A percentile compares a stretch with the other conserved stretches of the same genome.
Conservation (phyloP, 768 basidiomycete species). For the Boletus huronensis region DNA sequence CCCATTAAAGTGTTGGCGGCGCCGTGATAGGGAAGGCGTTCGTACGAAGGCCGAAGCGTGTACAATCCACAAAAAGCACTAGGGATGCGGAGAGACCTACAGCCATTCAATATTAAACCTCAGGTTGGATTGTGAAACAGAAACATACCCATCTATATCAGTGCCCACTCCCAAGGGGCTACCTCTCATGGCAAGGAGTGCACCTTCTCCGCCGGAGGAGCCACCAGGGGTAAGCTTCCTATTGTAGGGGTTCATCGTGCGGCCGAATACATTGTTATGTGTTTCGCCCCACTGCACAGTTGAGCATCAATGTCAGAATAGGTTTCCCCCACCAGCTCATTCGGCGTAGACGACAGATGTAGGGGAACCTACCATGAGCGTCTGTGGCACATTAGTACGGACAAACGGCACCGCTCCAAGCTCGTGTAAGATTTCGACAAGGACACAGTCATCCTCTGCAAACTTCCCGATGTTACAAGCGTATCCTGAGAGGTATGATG, state of each 20-base stretch:
- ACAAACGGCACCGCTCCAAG: slow-evolving; percentile 72
- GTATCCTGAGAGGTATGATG: slow-evolving; percentile 37
- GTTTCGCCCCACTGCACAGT: slow-evolving; percentile 68
- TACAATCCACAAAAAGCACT: slow-evolving; percentile 68
- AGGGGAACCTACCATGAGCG: slow-evolving; percentile 53
- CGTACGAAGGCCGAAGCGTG: slow-evolving; percentile 67
- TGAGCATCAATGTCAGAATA: background rate
- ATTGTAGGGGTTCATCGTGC: slow-evolving; percentile 77
- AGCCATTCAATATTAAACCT: background rate
- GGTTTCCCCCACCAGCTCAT: background rate
- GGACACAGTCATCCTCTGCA: slow-evolving; percentile 56
- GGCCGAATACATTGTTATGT: slow-evolving; percentile 75
- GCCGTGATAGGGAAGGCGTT: slow-evolving; percentile 68
- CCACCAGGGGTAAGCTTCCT: slow-evolving; percentile 72
- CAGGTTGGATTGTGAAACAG: background rate
- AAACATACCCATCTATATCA: slow-evolving; percentile 68
- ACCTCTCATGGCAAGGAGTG: slow-evolving; percentile 55
- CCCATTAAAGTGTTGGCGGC: slow-evolving; percentile 66
- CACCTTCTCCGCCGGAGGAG: slow-evolving; percentile 86
- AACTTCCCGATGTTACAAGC: slow-evolving; percentile 55
- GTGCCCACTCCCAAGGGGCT: slow-evolving; percentile 67
- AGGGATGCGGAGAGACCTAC: slow-evolving; percentile 73
- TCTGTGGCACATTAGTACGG: slow-evolving; percentile 75
- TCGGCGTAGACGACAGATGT: background rate
- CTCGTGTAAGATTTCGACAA: slow-evolving; percentile 62